Evolutionary conservation across 2,329 filamentous ascomycete genomes (phyloP), one percentile per base, ranked within the genome.

Genomic region (Thermoascus crustaceus): DNA sequence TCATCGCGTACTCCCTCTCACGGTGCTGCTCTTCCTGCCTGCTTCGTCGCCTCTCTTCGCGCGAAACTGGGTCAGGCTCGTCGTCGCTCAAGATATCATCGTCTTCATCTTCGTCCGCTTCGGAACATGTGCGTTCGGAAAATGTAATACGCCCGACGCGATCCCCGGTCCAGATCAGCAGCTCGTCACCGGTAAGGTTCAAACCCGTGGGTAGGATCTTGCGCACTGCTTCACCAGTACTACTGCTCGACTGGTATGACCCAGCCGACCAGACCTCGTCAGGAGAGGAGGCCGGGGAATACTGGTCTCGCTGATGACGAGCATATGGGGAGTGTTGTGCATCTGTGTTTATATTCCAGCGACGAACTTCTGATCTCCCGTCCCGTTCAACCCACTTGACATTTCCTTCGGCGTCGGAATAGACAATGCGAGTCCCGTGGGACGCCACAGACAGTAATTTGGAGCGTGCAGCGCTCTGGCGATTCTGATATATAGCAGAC

Each of bases 351-450:
- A 80, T 70, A 44, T 77, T 78, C 56, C 72, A 72, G 0, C 64
- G 63, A 9, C 75, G 64, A 4, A 78, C 67, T 17, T 69, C 62
- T 6, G 67, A 67, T 23, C 62, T 65, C 1, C 84, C 87, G 52
- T 95, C 86, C 22, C 88, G 72, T 60, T 96, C 89, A 29, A 93
- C 77, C 88, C 89, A 96, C 56, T 86, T 89, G 43, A 96, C 60
- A 33, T 81, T 78, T 0, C 89, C 89, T 16, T 85, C 78, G 1
- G 83, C 83, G 51, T 96, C 89, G 2, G 85, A 85, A 45, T 84
- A 84, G 11, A 86, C 85, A 20, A 95, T 73, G 4, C 83, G 74
- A 5, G 81, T 82, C 4, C 89, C 89, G 46, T 96, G 89, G 10
- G 80, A 78, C 4, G 79, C 76, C 0, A 91, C 82, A 0, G 83